phyloP scores from a whole-genome alignment of 148 eudicot genomes.

The Fagopyrum homotropicum region DNA sequence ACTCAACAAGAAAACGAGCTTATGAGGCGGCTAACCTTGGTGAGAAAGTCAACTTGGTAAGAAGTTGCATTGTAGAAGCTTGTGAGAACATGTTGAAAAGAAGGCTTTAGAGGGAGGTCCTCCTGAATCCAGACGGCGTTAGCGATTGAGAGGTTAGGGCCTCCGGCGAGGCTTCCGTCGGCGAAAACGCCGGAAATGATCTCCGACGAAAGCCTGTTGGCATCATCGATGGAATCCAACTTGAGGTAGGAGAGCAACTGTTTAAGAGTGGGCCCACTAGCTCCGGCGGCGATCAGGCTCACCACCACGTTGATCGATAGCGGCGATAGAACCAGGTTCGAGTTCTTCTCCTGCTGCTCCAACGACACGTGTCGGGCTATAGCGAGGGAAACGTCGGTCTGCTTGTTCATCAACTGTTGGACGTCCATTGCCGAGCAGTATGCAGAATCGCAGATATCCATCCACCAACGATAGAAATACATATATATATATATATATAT shows the following conservation, averaged over 20 bases:
- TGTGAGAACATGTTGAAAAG: slow-evolving; percentile 41
- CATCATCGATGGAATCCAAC: slow-evolving; percentile 41
- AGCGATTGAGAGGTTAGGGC: slow-evolving; percentile 50
- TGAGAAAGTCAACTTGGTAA: slow-evolving; percentile 24
- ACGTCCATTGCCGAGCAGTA: too few species aligned
- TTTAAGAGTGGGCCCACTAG: slow-evolving; percentile 45
- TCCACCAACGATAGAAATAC: too few species aligned
- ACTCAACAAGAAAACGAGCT: too few species aligned
- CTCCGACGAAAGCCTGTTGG: slow-evolving; percentile 49
- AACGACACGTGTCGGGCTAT: slow-evolving; percentile 29
- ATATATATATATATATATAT: too few species aligned
- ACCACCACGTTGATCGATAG: slow-evolving; percentile 56
- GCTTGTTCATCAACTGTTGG: slow-evolving; percentile 33
- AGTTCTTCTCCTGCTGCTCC: slow-evolving; percentile 11
- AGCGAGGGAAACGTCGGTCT: slow-evolving; percentile 44
- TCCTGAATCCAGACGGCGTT: slow-evolving; percentile 72
- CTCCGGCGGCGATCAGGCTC: slow-evolving; percentile 61
- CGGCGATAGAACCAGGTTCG: slow-evolving; percentile 65
- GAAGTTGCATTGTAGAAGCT: slow-evolving; percentile 31
- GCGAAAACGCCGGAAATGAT: slow-evolving; percentile 46
- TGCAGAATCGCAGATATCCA: too few species aligned
- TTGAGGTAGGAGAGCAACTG: slow-evolving; percentile 50
- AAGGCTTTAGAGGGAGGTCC: slow-evolving; percentile 33
- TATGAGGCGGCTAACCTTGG: slow-evolving; percentile 32
- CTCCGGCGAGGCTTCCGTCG: slow-evolving; percentile 46